A percentile compares a stretch with the other conserved stretches of the same genome.
Evolutionary conservation across 2,329 filamentous ascomycete genomes (phyloP).

Genomic region (Pestalotiopsis sp.): DNA sequence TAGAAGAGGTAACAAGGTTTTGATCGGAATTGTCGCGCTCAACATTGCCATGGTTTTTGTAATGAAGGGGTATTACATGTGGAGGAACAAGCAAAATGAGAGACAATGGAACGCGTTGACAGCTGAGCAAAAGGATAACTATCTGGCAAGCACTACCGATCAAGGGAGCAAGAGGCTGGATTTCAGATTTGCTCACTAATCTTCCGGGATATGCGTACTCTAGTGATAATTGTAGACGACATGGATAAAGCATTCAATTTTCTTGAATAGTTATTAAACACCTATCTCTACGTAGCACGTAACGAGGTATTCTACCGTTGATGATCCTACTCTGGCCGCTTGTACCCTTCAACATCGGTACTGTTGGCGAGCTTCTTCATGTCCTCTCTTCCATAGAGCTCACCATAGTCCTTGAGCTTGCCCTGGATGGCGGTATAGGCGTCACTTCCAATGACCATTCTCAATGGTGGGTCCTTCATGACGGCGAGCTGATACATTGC

Average conservation of each 20-base stretch:
- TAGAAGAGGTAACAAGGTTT: slow-evolving; percentile 38
- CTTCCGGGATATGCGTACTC: background rate
- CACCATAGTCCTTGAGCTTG: slow-evolving; percentile 1
- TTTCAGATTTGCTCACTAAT: slow-evolving; percentile 24
- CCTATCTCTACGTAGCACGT: no score
- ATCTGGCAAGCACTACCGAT: slow-evolving; percentile 22
- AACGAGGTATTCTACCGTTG: background rate
- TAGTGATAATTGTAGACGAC: no score
- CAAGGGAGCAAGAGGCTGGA: slow-evolving; percentile 23
- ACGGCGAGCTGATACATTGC: slow-evolving; percentile 8
- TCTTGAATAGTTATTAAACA: no score
- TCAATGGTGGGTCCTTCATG: slow-evolving; percentile 4
- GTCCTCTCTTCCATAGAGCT: background rate
- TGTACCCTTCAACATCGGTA: slow-evolving; percentile 5
- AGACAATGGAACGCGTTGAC: slow-evolving; percentile 20
- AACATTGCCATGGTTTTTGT: slow-evolving; percentile 33
- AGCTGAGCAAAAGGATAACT: slow-evolving; percentile 19
- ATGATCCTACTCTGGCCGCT: background rate
- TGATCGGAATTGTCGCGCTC: slow-evolving; percentile 38
- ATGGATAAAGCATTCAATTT: no score
- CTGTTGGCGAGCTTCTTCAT: slow-evolving; percentile 6
- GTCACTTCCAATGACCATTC: slow-evolving; percentile 8
- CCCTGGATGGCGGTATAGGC: slow-evolving; percentile 1
- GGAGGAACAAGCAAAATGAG: slow-evolving; percentile 35
- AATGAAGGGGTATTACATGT: slow-evolving; percentile 39